A percentile compares a stretch with the other conserved stretches of the same genome.
These are phyloP conservation scores for Aspergillus jensenii DNA, from an alignment of 2,329 filamentous ascomycete species.

Conservation along the genomic window DNA sequence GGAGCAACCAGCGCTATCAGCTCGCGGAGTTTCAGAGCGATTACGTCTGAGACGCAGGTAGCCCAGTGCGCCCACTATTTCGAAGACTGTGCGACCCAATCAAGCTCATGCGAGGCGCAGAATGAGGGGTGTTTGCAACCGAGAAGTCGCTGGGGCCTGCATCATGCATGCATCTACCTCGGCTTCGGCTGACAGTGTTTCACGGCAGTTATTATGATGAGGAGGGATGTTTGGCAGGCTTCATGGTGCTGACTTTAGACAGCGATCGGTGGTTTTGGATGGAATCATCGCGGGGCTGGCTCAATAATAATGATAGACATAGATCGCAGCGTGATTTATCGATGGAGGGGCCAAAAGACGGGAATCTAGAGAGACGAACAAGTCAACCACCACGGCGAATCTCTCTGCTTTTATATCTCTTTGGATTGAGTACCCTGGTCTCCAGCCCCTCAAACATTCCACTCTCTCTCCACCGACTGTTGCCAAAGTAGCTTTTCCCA, in stretches of 20 bases:
- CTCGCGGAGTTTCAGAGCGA: neutral
- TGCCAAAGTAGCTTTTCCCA: too few relatives aligned
- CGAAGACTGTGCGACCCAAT: neutral
- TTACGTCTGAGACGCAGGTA: neutral
- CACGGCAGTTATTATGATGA: neutral
- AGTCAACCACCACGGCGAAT: neutral
- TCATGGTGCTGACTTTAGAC: neutral
- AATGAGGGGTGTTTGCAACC: neutral
- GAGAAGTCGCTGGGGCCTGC: neutral
- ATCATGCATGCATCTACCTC: neutral
- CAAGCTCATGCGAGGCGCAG: neutral
- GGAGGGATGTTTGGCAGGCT: neutral
- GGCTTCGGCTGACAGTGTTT: neutral
- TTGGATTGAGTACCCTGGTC: neutral
- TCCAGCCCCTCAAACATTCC: neutral
- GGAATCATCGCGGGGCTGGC: too few relatives aligned
- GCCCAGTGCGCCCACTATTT: neutral
- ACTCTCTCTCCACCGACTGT: too few relatives aligned
- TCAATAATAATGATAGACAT: neutral
- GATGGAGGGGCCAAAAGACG: neutral
- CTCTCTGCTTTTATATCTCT: neutral
- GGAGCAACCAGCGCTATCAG: neutral
- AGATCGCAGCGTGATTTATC: too few relatives aligned
- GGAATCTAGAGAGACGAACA: neutral
- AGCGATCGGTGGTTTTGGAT: too few relatives aligned